Evolutionary conservation across 257 asterid species (phyloP).

Genomic region (Paulownia fortunei): DNA sequence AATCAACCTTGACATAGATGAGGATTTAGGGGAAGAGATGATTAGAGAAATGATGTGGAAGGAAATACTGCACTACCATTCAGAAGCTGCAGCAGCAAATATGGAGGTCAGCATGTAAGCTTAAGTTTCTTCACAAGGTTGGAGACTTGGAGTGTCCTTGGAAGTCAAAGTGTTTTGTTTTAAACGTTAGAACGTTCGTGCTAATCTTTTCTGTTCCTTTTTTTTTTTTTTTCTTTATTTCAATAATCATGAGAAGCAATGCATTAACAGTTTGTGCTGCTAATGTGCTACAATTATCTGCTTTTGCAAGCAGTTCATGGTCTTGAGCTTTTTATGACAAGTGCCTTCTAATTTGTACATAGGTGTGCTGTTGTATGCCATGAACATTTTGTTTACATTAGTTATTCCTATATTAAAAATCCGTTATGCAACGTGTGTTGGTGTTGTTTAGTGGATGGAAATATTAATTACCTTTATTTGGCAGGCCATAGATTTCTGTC

Average conservation of each 20-base stretch:
- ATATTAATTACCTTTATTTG: background rate
- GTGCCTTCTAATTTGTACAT: conserved; percentile 44
- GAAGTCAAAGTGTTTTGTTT: conserved; percentile 18
- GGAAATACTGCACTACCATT: conserved; percentile 65
- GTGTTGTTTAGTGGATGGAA: background rate
- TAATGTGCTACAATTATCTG: conserved; percentile 34
- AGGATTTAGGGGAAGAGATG: conserved; percentile 63
- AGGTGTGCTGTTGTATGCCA: conserved; percentile 42
- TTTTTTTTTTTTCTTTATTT: background rate
- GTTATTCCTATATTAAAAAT: background rate
- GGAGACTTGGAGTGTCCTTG: conserved; percentile 10
- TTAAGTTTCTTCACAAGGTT: background rate
- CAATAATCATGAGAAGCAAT: conserved; percentile 43
- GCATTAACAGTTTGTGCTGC: conserved; percentile 52
- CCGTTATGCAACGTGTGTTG: background rate
- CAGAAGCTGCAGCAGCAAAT: conserved; percentile 42
- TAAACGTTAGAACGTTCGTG: conserved; percentile 4
- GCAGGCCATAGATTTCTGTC: background rate
- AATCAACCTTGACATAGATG: conserved; percentile 63
- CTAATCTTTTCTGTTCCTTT: conserved; percentile 4
- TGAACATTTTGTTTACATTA: conserved; percentile 36
- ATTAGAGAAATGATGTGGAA: conserved; percentile 69
- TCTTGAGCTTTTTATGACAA: conserved; percentile 31
- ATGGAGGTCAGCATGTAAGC: conserved; percentile 36
- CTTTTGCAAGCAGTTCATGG: conserved; percentile 23